Conservation (phyloP, 225 moss, liverwort and hornwort species). For the Sphagnum tenellum region DNA sequence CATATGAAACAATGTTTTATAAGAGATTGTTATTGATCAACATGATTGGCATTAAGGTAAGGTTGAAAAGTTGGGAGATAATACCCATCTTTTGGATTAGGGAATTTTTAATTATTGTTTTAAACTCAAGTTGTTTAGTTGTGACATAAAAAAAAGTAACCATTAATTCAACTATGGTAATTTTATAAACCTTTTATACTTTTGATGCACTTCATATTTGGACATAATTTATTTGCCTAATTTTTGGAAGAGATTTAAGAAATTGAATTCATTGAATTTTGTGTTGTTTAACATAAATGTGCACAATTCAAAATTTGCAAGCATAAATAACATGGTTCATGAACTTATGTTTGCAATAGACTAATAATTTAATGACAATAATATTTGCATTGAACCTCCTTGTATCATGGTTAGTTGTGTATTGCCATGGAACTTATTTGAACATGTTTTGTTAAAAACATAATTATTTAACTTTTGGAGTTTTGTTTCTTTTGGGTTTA, state of each 20-base stretch:
- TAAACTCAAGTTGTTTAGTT: conserved; percentile 55
- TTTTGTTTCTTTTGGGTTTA: not conserved
- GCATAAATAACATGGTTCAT: conserved; percentile 92
- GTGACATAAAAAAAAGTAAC: conserved; percentile 72
- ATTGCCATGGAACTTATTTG: not conserved
- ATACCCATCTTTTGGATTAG: conserved; percentile 72
- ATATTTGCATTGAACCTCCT: conserved; percentile 73
- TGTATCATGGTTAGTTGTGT: conserved; percentile 64
- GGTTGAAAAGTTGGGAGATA: conserved; percentile 52
- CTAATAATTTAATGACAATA: conserved; percentile 83
- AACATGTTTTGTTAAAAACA: not conserved
- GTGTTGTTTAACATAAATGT: too few relatives aligned
- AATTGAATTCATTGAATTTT: too few relatives aligned
- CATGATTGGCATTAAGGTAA: conserved; percentile 48
- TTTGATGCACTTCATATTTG: too few relatives aligned
- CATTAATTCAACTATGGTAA: conserved; percentile 96
- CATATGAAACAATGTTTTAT: too few relatives aligned
- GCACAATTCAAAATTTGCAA: conserved; percentile 22
- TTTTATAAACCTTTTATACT: too few relatives aligned
- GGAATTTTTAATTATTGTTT: conserved; percentile 63
- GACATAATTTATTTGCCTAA: too few relatives aligned
- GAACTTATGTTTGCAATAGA: conserved; percentile 96
- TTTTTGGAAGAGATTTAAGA: too few relatives aligned
- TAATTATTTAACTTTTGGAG: too few relatives aligned
- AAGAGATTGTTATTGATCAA: conserved; percentile 59